phyloP scores from a whole-genome alignment of 371 early-diverging fungal species.

The Syncephalastrum racemosum region DNA sequence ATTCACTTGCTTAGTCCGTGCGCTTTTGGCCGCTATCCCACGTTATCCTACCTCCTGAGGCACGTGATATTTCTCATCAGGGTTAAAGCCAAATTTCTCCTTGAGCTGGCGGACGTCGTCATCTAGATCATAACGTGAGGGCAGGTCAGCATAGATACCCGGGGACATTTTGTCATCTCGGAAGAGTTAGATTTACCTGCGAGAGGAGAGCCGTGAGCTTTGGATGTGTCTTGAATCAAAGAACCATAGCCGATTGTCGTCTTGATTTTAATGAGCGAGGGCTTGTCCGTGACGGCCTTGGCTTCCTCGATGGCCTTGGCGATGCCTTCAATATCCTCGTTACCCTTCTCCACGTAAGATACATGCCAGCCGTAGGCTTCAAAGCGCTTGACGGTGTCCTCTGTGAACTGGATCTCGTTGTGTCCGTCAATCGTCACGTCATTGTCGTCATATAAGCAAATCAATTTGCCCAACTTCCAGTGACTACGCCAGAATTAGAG shows the following conservation, averaged over 20 bases:
- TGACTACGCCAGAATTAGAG: too few relatives aligned
- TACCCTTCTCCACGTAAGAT: slow-evolving; percentile 76
- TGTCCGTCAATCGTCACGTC: slow-evolving; percentile 95
- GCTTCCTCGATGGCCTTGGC: slow-evolving; percentile 75
- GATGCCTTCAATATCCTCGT: slow-evolving; percentile 75
- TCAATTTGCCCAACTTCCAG: slow-evolving; percentile 89
- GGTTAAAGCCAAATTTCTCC: slow-evolving; percentile 76
- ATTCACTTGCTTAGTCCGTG: slow-evolving; percentile 1
- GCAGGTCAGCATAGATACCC: too few relatives aligned
- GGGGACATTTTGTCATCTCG: too few relatives aligned
- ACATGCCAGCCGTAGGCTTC: slow-evolving; percentile 95
- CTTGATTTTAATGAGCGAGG: slow-evolving; percentile 81
- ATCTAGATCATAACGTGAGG: too few relatives aligned
- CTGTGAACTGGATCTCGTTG: slow-evolving; percentile 88
- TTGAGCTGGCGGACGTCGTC: slow-evolving; percentile 86
- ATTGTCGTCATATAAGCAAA: slow-evolving; percentile 97
- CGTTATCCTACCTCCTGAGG: slow-evolving; percentile 21
- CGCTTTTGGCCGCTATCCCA: too few relatives aligned
- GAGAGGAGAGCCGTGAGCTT: slow-evolving; percentile 82
- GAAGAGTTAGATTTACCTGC: too few relatives aligned
- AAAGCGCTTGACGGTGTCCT: slow-evolving; percentile 90
- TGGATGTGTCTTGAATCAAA: slow-evolving; percentile 76
- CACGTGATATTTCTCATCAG: slow-evolving; percentile 72
- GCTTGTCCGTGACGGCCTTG: slow-evolving; percentile 82
- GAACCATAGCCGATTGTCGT: slow-evolving; percentile 89